phyloP scores from a whole-genome alignment of 1,284 basidiomycete species.

The Entoloma clypeatum region DNA sequence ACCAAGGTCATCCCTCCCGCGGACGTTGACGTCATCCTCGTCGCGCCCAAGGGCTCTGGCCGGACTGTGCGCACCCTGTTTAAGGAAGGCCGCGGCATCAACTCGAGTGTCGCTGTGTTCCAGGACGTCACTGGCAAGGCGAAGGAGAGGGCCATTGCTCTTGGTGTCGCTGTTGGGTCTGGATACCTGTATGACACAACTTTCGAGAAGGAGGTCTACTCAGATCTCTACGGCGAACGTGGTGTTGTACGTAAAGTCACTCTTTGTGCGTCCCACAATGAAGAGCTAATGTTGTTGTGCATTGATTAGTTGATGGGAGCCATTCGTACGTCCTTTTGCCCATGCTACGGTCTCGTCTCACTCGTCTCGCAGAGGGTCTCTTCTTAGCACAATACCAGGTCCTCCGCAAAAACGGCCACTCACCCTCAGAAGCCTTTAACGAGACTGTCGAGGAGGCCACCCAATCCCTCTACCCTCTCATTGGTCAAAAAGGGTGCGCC shows the following conservation, averaged over 20 bases:
- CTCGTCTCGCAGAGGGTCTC: conserved; percentile 73
- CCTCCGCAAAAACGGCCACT: conserved; percentile 97
- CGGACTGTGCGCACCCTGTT: conserved; percentile 99
- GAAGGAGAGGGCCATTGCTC: conserved; percentile 93
- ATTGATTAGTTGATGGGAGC: conserved; percentile 93
- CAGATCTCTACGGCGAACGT: conserved; percentile 99
- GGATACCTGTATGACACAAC: conserved; percentile 99
- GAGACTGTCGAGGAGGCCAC: conserved; percentile 99
- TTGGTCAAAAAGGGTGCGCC: conserved; percentile 86
- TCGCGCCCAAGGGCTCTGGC: conserved; percentile 98
- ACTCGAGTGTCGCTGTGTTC: conserved; percentile 84
- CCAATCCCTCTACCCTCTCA: conserved; percentile 96
- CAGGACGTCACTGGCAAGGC: conserved; percentile 97
- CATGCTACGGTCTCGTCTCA: conserved; percentile 1
- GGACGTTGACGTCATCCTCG: conserved; percentile 98
- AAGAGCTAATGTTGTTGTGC: conserved; percentile 16
- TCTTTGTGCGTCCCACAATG: conserved; percentile 14
- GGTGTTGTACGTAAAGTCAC: conserved; percentile 76
- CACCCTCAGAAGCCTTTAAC: conserved; percentile 98
- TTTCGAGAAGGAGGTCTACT: conserved; percentile 99
- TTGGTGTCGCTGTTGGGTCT: conserved; percentile 93
- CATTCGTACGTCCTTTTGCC: conserved; percentile 67
- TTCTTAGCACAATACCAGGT: conserved; percentile 99
- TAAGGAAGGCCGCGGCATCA: conserved; percentile 99
- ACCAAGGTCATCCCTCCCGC: conserved; percentile 89